Evolutionary conservation across 768 basidiomycete genomes (phyloP), one percentile per base, ranked within the genome.

Genomic region (Leucosporidium creatinivorum): DNA sequence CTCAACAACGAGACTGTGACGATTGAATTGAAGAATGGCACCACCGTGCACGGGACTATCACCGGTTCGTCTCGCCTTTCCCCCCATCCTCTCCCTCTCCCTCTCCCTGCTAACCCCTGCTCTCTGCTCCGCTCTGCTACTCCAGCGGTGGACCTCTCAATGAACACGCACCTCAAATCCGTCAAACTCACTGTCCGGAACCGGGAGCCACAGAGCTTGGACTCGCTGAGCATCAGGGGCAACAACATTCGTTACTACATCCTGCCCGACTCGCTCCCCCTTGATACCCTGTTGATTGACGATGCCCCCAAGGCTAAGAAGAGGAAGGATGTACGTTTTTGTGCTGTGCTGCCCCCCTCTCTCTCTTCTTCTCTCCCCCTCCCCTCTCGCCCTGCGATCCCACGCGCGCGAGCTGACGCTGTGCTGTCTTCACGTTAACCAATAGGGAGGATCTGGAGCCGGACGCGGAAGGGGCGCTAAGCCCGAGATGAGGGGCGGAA

Each of bases 1-100:
- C 81, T 99, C 81, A 94, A 96, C 84, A 97, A 97, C 79, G 94
- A 99, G 84, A 93, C 94, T 70, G 93, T 97, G 74, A 91, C 93
- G 70, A 85, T 98, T 78, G 93, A 99, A 82, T 84, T 99, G 74
- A 99, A 99, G 81, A 97, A 99, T 75, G 96, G 96, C 33, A 91
- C 91, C 0, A 81, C 92, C 61, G 87, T 99, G 21, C 89, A 94
- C 76, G 94, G 94, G 17, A 99, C 94, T 28, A 96, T 98, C 79
- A 96, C 92, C 21, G 93, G 94, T 93, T 69, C 70, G 86, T 78
- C 15, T 30, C 33, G 15, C 28, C 15, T 9, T 17, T 30, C 58
- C 25, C n/a, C n/a, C n/a, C n/a, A n/a, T n/a, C n/a, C n/a, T n/a
- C n/a, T n/a, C n/a, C n/a, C n/a, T n/a, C n/a, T 54, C 12, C 6